Evolutionary conservation across 1,284 basidiomycete genomes (phyloP), one percentile per base, ranked within the genome.

Genomic region (Microbotryum lychnidis-dioicae): DNA sequence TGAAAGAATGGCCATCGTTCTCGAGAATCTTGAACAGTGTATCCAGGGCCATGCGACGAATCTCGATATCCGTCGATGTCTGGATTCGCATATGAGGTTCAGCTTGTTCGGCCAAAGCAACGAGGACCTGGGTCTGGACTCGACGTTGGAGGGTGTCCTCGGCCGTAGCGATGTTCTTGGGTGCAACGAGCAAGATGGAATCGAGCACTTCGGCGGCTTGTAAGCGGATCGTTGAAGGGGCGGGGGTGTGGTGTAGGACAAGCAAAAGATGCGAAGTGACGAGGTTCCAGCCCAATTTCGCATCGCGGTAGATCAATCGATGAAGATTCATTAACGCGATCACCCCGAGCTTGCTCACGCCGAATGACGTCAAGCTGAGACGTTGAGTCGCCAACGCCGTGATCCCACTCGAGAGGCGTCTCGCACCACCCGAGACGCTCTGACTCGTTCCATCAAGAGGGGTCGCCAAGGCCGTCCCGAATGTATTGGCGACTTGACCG

Each of bases 11-110:
- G 0, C 90, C 93, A 0, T 89, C 89, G 0, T 86, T 84, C 74
- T 97, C 90, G 20, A 98, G 78, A 57, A 96, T 89, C 69, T 87
- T 84, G 70, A 92, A 89, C 21, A 98, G 76, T 0, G 89, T 90
- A 70, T 94, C 89, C 57, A 94, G 79, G 0, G 90, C 91, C 79
- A 91, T 86, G 31, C 85, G 81, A 16, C 92, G 82, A 50, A 98
- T 79, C 70, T 97, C 93, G 59, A 81, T 75, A 10, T 75, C 70
- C 65, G 73, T 57, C 58, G 68, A 9, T 46, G 70, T 58, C 50
- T 72, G 68, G 67, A 68, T 73, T 71, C 63, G 66, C 72, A 73
- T 68, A 79, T 71, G 61, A 0, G 84, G 81, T 4, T 87, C 80
- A 42, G 93, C 84, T 70, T 96, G 91, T 60, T 83, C 81, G 0